Percentiles rank a stretch among this genome's conserved stretches.
Conservation (phyloP, 2,329 filamentous ascomycete genomes). For the Pseudogymnoascus sp. region DNA sequence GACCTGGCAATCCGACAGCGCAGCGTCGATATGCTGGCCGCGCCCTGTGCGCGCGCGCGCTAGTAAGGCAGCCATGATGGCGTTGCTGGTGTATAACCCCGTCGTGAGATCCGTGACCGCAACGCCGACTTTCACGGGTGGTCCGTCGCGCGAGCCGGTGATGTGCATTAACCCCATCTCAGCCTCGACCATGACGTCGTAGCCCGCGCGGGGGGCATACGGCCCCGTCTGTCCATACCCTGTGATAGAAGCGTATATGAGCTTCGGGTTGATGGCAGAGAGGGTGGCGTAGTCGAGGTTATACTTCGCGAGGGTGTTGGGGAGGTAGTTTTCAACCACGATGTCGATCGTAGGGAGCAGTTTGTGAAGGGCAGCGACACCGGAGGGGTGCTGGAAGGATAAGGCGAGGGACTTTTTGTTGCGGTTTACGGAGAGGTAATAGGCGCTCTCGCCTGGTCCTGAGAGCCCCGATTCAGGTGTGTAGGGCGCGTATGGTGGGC, state of each 20-base stretch:
- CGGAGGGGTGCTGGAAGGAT: slow-evolving; percentile 78
- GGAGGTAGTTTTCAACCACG: slow-evolving; percentile 93
- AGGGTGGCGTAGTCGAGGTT: slow-evolving; percentile 79
- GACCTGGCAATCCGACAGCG: slow-evolving; percentile 88
- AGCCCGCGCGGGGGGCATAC: slow-evolving; percentile 78
- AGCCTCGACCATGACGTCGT: slow-evolving; percentile 99
- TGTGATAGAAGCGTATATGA: slow-evolving; percentile 95
- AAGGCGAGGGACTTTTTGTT: slow-evolving; percentile 94
- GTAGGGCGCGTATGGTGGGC: slow-evolving; percentile 84
- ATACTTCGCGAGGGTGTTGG: slow-evolving; percentile 83
- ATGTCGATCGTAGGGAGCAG: slow-evolving; percentile 81
- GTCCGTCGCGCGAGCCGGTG: slow-evolving; percentile 77
- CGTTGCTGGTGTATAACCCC: slow-evolving; percentile 88
- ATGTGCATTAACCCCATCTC: slow-evolving; percentile 99
- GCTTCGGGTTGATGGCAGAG: slow-evolving; percentile 67
- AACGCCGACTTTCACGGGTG: slow-evolving; percentile 94
- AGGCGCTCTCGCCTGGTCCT: slow-evolving; percentile 85
- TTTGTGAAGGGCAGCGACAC: slow-evolving; percentile 78
- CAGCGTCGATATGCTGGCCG: slow-evolving; percentile 88
- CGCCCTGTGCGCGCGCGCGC: slow-evolving; percentile 62
- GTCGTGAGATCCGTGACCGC: slow-evolving; percentile 95
- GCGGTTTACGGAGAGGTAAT: slow-evolving; percentile 90
- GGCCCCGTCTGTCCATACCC: slow-evolving; percentile 95
- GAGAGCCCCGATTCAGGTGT: slow-evolving; percentile 46
- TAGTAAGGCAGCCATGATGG: slow-evolving; percentile 89